phyloP scores from a whole-genome alignment of 331 rosid genomes.

The Telfairia occidentalis region DNA sequence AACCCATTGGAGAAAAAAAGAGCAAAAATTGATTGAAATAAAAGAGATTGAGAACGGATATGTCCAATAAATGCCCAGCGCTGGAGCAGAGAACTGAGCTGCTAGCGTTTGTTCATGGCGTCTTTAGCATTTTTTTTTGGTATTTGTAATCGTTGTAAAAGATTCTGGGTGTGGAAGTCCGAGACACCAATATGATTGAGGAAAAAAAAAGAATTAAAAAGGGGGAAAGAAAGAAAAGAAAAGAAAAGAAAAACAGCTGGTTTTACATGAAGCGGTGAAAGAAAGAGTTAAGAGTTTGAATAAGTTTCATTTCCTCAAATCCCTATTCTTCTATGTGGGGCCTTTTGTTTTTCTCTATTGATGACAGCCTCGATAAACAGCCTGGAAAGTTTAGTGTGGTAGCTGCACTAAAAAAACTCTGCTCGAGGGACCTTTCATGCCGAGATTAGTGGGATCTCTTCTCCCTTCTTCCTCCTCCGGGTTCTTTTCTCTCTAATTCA shows the following conservation, averaged over 20 bases:
- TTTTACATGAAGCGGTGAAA: conserved; percentile 8
- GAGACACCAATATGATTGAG: conserved; percentile 16
- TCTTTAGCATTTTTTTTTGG: neutral
- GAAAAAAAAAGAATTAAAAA: neutral
- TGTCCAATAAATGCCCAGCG: neutral
- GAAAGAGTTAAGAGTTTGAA: conserved; percentile 12
- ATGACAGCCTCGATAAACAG: conserved; percentile 65
- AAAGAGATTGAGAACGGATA: neutral
- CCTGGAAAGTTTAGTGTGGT: conserved; percentile 37
- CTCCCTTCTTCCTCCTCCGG: conserved; percentile 13
- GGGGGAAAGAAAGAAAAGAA: neutral
- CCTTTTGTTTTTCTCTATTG: conserved; percentile 31
- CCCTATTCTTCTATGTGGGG: conserved; percentile 33
- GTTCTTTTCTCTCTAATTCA: conserved; percentile 12
- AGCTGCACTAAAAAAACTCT: conserved; percentile 21
- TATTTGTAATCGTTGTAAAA: neutral
- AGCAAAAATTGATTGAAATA: neutral
- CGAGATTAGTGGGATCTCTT: conserved; percentile 12
- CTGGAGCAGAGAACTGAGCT: neutral
- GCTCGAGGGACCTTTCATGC: conserved; percentile 23
- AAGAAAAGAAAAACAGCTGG: conserved; percentile 29
- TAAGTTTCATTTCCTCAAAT: conserved; percentile 21
- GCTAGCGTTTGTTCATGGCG: conserved; percentile 2
- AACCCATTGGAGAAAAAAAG: neutral
- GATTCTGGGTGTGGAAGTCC: conserved; percentile 16